Base-by-base conservation (phyloP, 2,329 filamentous ascomycete species). In the Alternaria gaisen region DNA sequence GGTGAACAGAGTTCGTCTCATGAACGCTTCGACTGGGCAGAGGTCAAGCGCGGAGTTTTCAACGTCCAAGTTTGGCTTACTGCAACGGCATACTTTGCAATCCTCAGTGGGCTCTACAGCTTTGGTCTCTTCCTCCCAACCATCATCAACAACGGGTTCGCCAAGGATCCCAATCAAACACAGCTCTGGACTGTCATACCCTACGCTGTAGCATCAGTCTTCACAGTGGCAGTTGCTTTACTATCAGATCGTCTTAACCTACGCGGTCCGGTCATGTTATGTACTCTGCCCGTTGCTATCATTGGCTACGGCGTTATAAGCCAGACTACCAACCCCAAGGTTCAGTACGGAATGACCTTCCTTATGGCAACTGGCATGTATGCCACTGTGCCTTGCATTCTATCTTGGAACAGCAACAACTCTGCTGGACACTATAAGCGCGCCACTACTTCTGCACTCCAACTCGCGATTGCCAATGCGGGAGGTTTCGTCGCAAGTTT, bases 391-490 rank as follows among this genome's bases (percentile, higher is more conserved):
- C 88, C 88, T 0, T 86, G 84, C 18, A 84, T 90, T 3, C 78
- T 91, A 10, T 88, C 85, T 1, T 91, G 88, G 88, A 85, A 88
- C 63, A 86, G 86, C 2, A 90, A 90, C 71, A 91, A 91, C 72
- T 88, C 85, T 0, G 87, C 88, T 0, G 88, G 86, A 0, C 89
- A 91, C 71, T 91, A 91, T 71, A 91, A 91, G 74, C 80, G 89
- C 14, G 89, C 90, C 0, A 91, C 89, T 0, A 89, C 88, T 0
- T 86, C 85, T 1, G 89, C 86, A 0, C 69, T 91, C 66, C 88
- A 91, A 74, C 80, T 91, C 26, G 85, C 86, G 1, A 86, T 91
- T 65, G 89, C 88, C 0, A 91, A 91, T 65, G 85, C 83, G 8
- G 88, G 88, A 46, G 89, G 89, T 0, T 90, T 91, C 66, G 87